Percentiles rank a stretch among this genome's conserved stretches.
These are phyloP conservation scores for Borovskyia barvae DNA, from an alignment of 208 protist species.

Conservation along the genomic window DNA sequence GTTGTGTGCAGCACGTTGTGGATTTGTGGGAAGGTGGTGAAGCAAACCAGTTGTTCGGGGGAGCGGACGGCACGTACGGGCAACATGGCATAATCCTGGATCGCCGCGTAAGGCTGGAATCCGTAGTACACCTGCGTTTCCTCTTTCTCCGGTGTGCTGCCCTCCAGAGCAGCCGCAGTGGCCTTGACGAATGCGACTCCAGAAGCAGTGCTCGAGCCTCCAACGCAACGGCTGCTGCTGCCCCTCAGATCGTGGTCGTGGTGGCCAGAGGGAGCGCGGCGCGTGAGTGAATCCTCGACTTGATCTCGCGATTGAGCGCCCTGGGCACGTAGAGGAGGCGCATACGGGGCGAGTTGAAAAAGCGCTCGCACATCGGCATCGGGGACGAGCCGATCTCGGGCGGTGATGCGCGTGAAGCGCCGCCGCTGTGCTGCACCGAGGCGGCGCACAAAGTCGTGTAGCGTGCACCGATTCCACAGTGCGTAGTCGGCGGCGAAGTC, in stretches of 20 bases:
- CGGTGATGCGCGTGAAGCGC: conserved; percentile 25
- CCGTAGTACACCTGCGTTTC: conserved; percentile 24
- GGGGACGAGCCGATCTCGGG: conserved; percentile 30
- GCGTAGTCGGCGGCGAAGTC: conserved; percentile 82
- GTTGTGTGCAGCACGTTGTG: conserved; percentile 64
- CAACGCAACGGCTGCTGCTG: neutral
- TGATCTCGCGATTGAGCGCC: too few relatives aligned
- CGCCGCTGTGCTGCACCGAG: conserved; percentile 29
- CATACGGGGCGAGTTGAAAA: conserved; percentile 36
- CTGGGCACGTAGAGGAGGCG: conserved; percentile 18
- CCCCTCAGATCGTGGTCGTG: too few relatives aligned
- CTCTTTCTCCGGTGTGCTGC: neutral
- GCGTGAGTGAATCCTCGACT: too few relatives aligned
- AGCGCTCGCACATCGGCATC: conserved; percentile 34
- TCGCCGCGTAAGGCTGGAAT: conserved; percentile 60
- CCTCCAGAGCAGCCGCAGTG: too few relatives aligned
- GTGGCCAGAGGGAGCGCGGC: too few relatives aligned
- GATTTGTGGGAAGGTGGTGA: conserved; percentile 58
- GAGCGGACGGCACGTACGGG: conserved; percentile 30
- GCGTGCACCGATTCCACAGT: conserved; percentile 54
- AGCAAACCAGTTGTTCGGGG: conserved; percentile 30
- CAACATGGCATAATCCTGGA: conserved; percentile 73
- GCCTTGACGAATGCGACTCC: too few relatives aligned
- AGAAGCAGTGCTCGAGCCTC: too few relatives aligned
- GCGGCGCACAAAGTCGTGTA: conserved; percentile 40